phyloP scores from a whole-genome alignment of 1,284 basidiomycete species.

The Moniliella sp. region DNA sequence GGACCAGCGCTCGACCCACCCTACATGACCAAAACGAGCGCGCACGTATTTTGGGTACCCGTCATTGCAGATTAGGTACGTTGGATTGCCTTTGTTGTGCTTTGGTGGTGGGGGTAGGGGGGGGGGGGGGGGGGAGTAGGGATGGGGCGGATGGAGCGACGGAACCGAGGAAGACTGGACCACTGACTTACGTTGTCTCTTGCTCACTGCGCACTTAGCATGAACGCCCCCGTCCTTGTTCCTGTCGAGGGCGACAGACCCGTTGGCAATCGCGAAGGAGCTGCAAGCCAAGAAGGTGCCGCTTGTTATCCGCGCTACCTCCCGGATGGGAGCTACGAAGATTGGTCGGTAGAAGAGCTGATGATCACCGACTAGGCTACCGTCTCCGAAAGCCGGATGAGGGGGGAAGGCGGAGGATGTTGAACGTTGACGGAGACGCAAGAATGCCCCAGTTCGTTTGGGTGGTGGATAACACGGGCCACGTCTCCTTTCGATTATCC shows the following conservation, averaged over 20 bases:
- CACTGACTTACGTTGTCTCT: background rate
- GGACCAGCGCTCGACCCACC: slow-evolving; percentile 75
- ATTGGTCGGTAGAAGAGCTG: slow-evolving; percentile 4
- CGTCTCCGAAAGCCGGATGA: too few species aligned
- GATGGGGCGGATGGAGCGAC: too few species aligned
- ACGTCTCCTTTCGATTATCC: too few species aligned
- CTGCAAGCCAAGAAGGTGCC: slow-evolving; percentile 6
- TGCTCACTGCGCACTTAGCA: background rate
- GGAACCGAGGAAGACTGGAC: too few species aligned
- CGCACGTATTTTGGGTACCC: slow-evolving; percentile 85
- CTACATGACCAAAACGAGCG: slow-evolving; percentile 95
- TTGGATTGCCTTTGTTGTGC: too few species aligned
- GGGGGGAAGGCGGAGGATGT: too few species aligned
- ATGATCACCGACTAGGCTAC: too few species aligned
- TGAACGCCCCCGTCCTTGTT: slow-evolving; percentile 2
- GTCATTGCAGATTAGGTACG: slow-evolving; percentile 91
- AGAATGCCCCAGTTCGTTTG: too few species aligned
- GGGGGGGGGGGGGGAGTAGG: too few species aligned
- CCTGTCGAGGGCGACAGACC: slow-evolving; percentile 2
- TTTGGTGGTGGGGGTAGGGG: too few species aligned
- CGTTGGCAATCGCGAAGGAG: slow-evolving; percentile 2
- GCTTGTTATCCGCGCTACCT: slow-evolving; percentile 28
- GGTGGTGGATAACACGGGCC: too few species aligned
- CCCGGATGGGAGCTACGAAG: slow-evolving; percentile 30
- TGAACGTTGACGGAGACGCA: too few species aligned